These are phyloP conservation scores for Lyophyllum shimeji DNA, from an alignment of 768 basidiomycete species.

Conservation along the genomic window DNA sequence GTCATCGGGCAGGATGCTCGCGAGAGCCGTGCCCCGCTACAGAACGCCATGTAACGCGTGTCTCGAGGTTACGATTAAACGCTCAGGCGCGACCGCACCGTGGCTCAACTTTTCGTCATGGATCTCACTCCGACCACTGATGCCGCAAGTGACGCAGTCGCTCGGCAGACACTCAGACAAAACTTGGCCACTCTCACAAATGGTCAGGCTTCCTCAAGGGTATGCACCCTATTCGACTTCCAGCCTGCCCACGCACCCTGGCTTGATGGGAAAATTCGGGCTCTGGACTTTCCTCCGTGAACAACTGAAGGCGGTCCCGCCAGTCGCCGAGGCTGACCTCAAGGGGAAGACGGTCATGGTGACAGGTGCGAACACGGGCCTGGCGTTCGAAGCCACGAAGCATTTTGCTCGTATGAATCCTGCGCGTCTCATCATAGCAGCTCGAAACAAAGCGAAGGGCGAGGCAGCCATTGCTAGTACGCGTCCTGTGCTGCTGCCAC, in stretches of 20 bases:
- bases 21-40: no score
- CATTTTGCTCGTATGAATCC: conserved; percentile 46
- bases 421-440: conserved; percentile 36
- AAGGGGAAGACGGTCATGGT: conserved; percentile 47
- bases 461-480: conserved; percentile 33
- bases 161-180: not conserved
- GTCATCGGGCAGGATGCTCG: no score
- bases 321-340: conserved; percentile 34
- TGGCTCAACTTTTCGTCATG: no score
- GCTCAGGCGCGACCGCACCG: no score
- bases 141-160: not conserved
- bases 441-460: conserved; percentile 33
- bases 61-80: no score
- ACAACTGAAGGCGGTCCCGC: conserved; percentile 23
- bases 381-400: conserved; percentile 46
- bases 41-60: no score
- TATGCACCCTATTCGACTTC: no score
- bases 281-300: conserved; percentile 15
- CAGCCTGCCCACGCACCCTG: no score
- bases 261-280: conserved; percentile 17
- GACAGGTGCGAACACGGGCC: conserved; percentile 47
- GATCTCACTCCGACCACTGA: not conserved
- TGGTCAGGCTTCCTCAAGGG: no score
- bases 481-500: conserved; percentile 5
- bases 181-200: no score